These are phyloP conservation scores for Carex pumila DNA, from an alignment of 176 grass and related monocot genomes.

Conservation along the genomic window DNA sequence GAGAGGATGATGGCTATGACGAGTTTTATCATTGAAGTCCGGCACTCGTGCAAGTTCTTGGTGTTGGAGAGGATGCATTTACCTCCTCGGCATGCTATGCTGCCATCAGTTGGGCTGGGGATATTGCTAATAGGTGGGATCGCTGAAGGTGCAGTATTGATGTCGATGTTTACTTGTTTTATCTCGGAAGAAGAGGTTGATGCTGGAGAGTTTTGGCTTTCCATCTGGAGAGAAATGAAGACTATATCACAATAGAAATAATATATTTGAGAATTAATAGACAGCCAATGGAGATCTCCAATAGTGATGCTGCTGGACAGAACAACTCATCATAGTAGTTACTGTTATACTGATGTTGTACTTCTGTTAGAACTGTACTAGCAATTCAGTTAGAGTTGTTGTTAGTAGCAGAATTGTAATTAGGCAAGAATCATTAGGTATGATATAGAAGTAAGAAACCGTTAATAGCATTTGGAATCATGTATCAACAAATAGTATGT, in stretches of 20 bases:
- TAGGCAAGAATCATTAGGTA: too few relatives aligned
- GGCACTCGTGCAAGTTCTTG: slow-evolving; percentile 48
- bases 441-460: too few relatives aligned
- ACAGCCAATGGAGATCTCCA: too few relatives aligned
- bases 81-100: slow-evolving; percentile 58
- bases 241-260: neutral
- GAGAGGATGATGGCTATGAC: slow-evolving; percentile 53
- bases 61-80: slow-evolving; percentile 56
- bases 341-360: too few relatives aligned
- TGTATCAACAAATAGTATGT: too few relatives aligned
- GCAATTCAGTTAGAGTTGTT: too few relatives aligned
- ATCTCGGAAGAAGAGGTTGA: slow-evolving; percentile 14
- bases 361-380: too few relatives aligned
- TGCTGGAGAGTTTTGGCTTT: slow-evolving; percentile 27
- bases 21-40: slow-evolving; percentile 64
- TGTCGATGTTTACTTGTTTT: slow-evolving; percentile 56
- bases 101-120: slow-evolving; percentile 35
- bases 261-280: neutral
- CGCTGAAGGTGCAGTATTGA: neutral
- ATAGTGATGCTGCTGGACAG: too few relatives aligned
- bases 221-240: slow-evolving; percentile 56
- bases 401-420: too few relatives aligned
- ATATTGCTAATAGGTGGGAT: neutral
- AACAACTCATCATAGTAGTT: too few relatives aligned
- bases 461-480: too few relatives aligned